Base-by-base conservation (phyloP, 371 early-diverging fungal species). In the Mycotypha africana region DNA sequence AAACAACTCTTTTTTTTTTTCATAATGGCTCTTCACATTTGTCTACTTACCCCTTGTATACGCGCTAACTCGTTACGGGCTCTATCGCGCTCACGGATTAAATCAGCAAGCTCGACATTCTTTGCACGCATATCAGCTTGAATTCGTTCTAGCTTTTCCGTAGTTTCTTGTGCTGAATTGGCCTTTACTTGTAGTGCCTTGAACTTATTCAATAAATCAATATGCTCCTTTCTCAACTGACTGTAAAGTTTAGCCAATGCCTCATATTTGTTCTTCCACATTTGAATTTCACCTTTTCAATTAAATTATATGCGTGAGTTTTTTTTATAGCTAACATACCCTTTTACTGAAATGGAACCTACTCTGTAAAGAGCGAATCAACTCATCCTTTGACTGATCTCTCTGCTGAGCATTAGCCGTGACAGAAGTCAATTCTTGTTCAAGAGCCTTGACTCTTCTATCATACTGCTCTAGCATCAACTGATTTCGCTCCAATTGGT, bases 161-260 rank as follows among this genome's bases (percentile, higher is more conserved):
- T 77, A 7, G 87, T 85, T 56, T 91, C 89, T 34, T 78, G 74
- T 2, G 87, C 91, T 48, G 80, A 77, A 61, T 82, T 85, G 44
- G 86, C 93, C 74, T 88, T 85, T 50, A 87, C 70, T 51, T 88
- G 89, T 6, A 82, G 79, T 31, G 81, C 63, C 54, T 89, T 90
- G 71, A 86, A 93, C 65, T 92, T 92, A 46, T 79, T 81, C 53
- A 97, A 67, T 28, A 97, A 68, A 28, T 93, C 97, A 49, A 98
- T 73, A 65, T 98, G 96, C 53, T 95, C 96, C 61, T 95, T 93
- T 44, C 98, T 85, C 36, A 98, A 74, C 60, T 94, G 92, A 12
- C 95, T 89, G 59, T 98, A 98, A 23, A 96, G 70, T 53, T 91
- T 92, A n/a, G 94, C 91, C 9, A 94, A 64, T 8, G 89, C 87